Percentiles rank a stretch among this genome's conserved stretches.
phyloP scores from a whole-genome alignment of 2,329 filamentous ascomycete species.

The Pyrenochaeta sp. region DNA sequence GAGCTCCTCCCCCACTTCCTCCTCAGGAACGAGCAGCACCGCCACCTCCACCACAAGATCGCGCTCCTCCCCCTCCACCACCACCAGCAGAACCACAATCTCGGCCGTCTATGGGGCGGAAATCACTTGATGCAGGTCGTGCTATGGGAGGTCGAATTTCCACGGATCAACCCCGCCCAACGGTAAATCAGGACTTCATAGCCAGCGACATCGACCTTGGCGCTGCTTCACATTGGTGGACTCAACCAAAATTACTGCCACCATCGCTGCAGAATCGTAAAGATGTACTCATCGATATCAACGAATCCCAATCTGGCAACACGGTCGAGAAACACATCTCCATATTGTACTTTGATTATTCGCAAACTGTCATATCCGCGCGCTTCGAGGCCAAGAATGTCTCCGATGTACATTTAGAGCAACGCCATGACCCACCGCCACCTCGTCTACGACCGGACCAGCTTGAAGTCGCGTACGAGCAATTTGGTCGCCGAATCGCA shows the following conservation, averaged over 20 bases:
- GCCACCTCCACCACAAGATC: conserved; percentile 53
- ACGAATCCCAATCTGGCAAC: conserved; percentile 79
- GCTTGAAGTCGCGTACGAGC: conserved; percentile 83
- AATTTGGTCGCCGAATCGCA: conserved; percentile 80
- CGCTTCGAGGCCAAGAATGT: conserved; percentile 80
- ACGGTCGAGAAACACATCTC: conserved; percentile 82
- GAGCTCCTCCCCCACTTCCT: conserved; percentile 43
- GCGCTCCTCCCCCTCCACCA: conserved; percentile 34
- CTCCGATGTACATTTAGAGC: conserved; percentile 77
- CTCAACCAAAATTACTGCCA: conserved; percentile 78
- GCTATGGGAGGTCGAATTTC: conserved; percentile 66
- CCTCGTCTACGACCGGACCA: conserved; percentile 87
- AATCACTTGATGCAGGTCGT: conserved; percentile 72
- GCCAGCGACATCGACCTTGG: conserved; percentile 87
- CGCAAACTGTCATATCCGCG: conserved; percentile 86
- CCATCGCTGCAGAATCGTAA: conserved; percentile 82
- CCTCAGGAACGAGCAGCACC: conserved; percentile 52
- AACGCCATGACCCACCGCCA: conserved; percentile 86
- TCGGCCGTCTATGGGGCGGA: conserved; percentile 58
- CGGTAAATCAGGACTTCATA: conserved; percentile 80
- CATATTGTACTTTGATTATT: conserved; percentile 95
- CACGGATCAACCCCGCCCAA: conserved; percentile 76
- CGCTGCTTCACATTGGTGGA: conserved; percentile 83
- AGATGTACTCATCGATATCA: conserved; percentile 83
- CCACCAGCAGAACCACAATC: conserved; percentile 52